A percentile compares a stretch with the other conserved stretches of the same genome.
Evolutionary conservation across 768 basidiomycete species (phyloP).

Genomic region (Agaricus blazei): DNA sequence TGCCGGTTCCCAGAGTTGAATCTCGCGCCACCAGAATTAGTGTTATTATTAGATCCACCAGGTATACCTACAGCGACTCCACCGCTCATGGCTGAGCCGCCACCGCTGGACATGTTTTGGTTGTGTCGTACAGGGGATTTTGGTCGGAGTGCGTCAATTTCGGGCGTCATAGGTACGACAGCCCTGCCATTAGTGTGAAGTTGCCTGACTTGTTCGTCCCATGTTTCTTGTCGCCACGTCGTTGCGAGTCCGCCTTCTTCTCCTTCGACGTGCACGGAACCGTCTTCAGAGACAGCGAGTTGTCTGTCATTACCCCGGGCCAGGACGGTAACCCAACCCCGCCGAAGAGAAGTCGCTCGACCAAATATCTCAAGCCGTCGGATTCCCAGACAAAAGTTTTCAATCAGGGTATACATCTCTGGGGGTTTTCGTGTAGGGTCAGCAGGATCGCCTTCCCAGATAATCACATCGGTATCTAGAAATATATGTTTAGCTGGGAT

Average conservation of each 20-base stretch:
- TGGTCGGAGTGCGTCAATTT: conserved; percentile 80
- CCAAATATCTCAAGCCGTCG: conserved; percentile 91
- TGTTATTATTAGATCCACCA: not conserved
- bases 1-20: conserved; percentile 8
- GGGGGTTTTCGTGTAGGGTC: conserved; percentile 89
- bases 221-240: conserved; percentile 57
- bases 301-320: conserved; percentile 57
- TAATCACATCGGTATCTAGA: conserved; percentile 90
- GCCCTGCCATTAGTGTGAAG: conserved; percentile 48
- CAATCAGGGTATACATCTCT: conserved; percentile 93
- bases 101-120: conserved; percentile 8
- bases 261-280: conserved; percentile 32
- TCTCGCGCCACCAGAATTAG: not conserved
- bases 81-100: conserved; percentile 9
- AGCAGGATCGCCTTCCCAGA: conserved; percentile 88
- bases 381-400: conserved; percentile 94
- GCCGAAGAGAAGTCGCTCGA: conserved; percentile 61
- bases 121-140: conserved; percentile 62
- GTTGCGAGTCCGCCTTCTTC: conserved; percentile 38
- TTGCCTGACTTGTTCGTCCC: conserved; percentile 60
- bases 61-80: conserved; percentile 10
- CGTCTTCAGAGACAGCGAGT: conserved; percentile 30
- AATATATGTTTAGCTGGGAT: not conserved
- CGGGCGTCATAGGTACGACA: conserved; percentile 69
- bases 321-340: conserved; percentile 91